Percentiles rank a stretch among this genome's conserved stretches.
These are phyloP conservation scores for Acacia acuminata DNA, from an alignment of 306 rosid genomes.

Conservation along the genomic window DNA sequence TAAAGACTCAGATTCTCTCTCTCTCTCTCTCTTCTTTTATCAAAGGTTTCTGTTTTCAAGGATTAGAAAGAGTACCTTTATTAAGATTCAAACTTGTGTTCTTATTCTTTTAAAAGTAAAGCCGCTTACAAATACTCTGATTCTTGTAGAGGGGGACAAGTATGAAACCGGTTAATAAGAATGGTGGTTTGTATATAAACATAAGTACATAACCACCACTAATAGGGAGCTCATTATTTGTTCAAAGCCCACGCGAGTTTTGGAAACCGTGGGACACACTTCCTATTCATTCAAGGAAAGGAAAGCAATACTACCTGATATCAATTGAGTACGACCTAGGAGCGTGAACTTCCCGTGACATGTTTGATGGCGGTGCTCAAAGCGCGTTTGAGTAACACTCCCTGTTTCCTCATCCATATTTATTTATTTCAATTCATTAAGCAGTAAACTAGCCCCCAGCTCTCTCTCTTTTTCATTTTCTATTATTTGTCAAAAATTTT, in stretches of 20 bases:
- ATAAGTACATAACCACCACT: not conserved
- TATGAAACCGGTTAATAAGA: not conserved
- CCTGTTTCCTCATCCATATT: not conserved
- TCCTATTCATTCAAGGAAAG: slow-evolving; percentile 21
- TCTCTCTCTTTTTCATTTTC: not conserved
- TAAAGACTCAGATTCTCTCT: no score
- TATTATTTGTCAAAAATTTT: slow-evolving; percentile 28
- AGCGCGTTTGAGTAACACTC: slow-evolving; percentile 40
- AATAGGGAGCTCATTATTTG: no score
- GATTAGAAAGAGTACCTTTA: no score
- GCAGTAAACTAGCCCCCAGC: not conserved
- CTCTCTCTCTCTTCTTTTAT: fast-evolving
- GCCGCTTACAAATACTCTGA: no score
- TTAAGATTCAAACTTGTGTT: no score
- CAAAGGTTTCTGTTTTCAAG: no score
- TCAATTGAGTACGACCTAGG: slow-evolving; percentile 30
- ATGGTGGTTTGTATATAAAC: not conserved
- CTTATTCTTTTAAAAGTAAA: no score
- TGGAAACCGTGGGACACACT: slow-evolving; percentile 42
- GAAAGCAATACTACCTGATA: not conserved
- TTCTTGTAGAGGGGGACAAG: not conserved
- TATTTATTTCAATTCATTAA: not conserved
- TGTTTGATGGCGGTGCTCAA: slow-evolving; percentile 60
- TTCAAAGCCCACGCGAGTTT: slow-evolving; percentile 44
- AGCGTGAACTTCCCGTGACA: slow-evolving; percentile 46